Base-by-base conservation (phyloP, 176 grass and related monocot species). In the Rhynchospora pubera region DNA sequence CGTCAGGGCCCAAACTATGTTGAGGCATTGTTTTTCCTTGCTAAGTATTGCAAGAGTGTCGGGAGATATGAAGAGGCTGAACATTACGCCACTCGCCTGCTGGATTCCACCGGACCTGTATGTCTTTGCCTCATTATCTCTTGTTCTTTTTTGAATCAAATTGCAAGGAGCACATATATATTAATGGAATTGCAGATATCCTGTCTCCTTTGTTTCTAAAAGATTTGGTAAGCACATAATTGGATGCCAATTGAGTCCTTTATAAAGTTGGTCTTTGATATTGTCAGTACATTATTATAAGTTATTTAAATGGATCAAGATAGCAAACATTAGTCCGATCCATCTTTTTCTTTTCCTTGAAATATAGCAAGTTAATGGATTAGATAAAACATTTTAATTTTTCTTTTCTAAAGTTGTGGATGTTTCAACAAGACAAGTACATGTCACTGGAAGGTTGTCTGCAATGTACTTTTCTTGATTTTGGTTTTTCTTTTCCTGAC, bases 31-130 rank as follows among this genome's bases (percentile, higher is more conserved):
- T 82, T 99, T 89, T 99, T 95, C 83, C 86, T 99, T 83, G 97
- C 93, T 57, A 95, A 88, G 50, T 86, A 95, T 81, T 96, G 84
- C 87, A 95, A 93, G 86, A 79, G 68, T 56, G 82, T 93, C 47
- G 65, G 87, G 61, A 88, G 86, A 66, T 93, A 93, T 9, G 93
- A 99, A 70, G 97, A 96, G 82, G 91, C 91, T 48, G 87, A 99
- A 45, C 81, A 86, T 68, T 99, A 99, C 39, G 94, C 92, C 82
- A 99, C 93, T 79, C 87, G 93, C 76, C 86, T 99, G 43, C 83
- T 99, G 64, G 97, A 99, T 85, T 95, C 91, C 84, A 95, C 97
- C 83, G 97, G 93, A 78, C 97, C 93, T 7, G 96, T 99, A 95
- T 85, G 93, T 85, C 78, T 57, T 66, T 45, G 84, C 32, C 64